These are phyloP conservation scores for Toxoplasma gondii DNA, from an alignment of 169 alveolate genomes.

Conservation along the genomic window DNA sequence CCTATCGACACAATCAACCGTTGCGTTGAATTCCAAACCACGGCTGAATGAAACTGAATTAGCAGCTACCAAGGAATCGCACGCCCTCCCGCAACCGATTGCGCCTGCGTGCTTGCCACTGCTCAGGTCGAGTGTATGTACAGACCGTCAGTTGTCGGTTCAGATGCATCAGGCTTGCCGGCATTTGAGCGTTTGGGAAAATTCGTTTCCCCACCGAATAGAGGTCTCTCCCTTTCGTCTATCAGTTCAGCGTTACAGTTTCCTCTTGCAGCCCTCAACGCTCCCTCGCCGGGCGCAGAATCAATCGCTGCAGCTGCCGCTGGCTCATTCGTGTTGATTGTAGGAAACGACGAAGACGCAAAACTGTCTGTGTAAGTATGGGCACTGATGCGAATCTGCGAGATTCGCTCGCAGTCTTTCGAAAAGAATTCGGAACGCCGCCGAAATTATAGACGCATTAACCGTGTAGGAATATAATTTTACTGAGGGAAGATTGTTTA, in stretches of 20 bases:
- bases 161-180: neutral
- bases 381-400: too few species aligned
- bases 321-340: neutral
- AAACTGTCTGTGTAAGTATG: slow-evolving; percentile 1
- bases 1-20: neutral
- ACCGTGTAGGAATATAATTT: too few species aligned
- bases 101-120: neutral
- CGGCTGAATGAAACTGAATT: too few species aligned
- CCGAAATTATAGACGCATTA: too few species aligned
- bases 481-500: too few species aligned
- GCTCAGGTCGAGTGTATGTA: slow-evolving; percentile 9
- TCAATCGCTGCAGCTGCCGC: neutral
- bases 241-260: neutral
- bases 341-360: slow-evolving; percentile 17
- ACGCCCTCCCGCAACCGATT: too few species aligned
- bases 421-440: too few species aligned
- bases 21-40: too few species aligned
- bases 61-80: too few species aligned
- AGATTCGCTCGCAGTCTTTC: too few species aligned
- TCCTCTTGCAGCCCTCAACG: neutral
- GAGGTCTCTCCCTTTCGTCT: slow-evolving; percentile 25
- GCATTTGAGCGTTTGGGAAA: neutral
- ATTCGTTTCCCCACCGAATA: neutral
- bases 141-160: neutral
- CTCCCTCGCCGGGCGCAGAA: neutral